phyloP scores from a whole-genome alignment of 257 asterid species.

The Salvia miltiorrhiza region DNA sequence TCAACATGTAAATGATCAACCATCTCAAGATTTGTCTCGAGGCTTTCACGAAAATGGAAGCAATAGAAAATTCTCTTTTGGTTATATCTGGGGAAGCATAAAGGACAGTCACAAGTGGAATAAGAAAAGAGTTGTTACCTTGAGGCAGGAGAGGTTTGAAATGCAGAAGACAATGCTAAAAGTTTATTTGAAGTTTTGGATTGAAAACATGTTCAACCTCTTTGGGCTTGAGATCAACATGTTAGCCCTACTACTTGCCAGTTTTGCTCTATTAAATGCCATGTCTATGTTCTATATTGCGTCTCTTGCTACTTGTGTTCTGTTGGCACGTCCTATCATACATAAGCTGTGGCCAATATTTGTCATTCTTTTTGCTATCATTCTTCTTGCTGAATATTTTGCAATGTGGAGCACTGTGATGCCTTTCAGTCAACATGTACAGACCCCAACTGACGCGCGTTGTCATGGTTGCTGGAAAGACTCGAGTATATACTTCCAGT shows the following conservation, averaged over 20 bases:
- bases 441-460: constrained; percentile 33
- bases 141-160: constrained; percentile 88
- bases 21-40: constrained; percentile 40
- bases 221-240: constrained; percentile 98
- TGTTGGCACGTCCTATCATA: constrained; percentile 67
- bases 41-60: constrained; percentile 27
- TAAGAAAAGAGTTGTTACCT: constrained; percentile 55
- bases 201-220: constrained; percentile 92
- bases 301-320: constrained; percentile 81
- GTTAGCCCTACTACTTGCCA: constrained; percentile 80
- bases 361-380: constrained; percentile 66
- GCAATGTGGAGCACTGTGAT: constrained; percentile 77
- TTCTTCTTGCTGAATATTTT: constrained; percentile 78
- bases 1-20: constrained; percentile 32
- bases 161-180: constrained; percentile 79
- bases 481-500: constrained; percentile 50
- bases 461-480: constrained; percentile 96
- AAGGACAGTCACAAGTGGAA: constrained; percentile 90
- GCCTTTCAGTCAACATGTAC: constrained; percentile 39
- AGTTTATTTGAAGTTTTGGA: constrained; percentile 92
- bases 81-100: constrained; percentile 82
- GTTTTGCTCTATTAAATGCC: constrained; percentile 89
- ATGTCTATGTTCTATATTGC: constrained; percentile 75
- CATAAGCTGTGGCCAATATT: constrained; percentile 82
- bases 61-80: constrained; percentile 52